A percentile compares a stretch with the other conserved stretches of the same genome.
Conservation (phyloP, 768 basidiomycete species). For the Pisolithus microcarpus region DNA sequence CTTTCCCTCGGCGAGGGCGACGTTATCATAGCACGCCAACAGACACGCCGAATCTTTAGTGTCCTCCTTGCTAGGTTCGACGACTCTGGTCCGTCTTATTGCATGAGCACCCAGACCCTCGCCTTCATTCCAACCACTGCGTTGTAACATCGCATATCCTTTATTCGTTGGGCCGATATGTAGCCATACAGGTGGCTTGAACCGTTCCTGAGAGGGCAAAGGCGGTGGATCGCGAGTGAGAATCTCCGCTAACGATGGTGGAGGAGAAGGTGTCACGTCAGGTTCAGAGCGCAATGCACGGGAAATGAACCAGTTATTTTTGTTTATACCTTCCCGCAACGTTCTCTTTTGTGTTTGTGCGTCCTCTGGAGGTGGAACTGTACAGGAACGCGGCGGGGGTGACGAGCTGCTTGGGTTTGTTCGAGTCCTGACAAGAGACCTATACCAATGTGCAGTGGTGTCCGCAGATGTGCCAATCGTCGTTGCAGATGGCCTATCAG, state of each 20-base stretch:
- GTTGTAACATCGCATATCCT: constrained; percentile 69
- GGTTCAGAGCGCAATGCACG: constrained; percentile 46
- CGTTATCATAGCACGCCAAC: not conserved
- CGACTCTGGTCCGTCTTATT: not conserved
- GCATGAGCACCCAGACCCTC: constrained; percentile 61
- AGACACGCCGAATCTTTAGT: not conserved
- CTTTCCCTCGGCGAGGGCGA: not conserved
- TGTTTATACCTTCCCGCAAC: constrained; percentile 25
- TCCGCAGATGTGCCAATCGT: not conserved
- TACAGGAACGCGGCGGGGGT: constrained; percentile 11
- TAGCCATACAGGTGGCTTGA: constrained; percentile 66
- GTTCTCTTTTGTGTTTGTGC: constrained; percentile 1
- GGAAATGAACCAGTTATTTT: constrained; percentile 55
- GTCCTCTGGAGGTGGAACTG: constrained; percentile 3
- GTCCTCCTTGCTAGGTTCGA: not conserved
- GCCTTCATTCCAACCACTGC: constrained; percentile 75
- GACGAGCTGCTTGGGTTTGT: constrained; percentile 2
- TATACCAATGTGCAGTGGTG: constrained; percentile 38
- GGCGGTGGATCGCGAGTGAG: constrained; percentile 73
- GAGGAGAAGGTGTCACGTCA: constrained; percentile 26
- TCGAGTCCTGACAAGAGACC: constrained; percentile 31
- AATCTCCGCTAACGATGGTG: constrained; percentile 57
- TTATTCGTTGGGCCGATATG: constrained; percentile 69
- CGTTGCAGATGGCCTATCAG: not conserved
- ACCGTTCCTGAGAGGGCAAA: constrained; percentile 44